Evolutionary conservation across 257 asterid genomes (phyloP).

Genomic region (Solanum tarapatanum): DNA sequence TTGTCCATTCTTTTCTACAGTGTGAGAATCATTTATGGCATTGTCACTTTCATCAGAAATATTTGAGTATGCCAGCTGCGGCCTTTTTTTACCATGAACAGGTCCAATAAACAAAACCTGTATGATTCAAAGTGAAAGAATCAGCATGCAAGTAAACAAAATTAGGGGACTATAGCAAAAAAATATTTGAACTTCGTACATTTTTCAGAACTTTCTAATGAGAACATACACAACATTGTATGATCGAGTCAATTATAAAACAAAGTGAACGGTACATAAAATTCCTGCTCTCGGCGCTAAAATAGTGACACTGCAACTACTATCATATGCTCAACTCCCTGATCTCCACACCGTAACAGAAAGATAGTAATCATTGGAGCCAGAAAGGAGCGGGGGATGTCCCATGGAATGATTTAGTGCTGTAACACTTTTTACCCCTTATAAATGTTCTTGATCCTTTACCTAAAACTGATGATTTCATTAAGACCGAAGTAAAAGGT

Average conservation of each 20-base stretch:
- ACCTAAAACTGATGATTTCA: background rate
- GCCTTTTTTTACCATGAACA: conserved; percentile 58
- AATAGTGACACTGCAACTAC: background rate
- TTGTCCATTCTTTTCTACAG: conserved; percentile 26
- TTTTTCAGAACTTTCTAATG: background rate
- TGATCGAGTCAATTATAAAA: background rate
- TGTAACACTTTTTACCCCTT: background rate
- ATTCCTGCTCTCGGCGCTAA: background rate
- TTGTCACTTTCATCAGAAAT: conserved; percentile 23
- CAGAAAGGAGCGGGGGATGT: background rate
- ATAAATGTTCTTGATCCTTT: background rate
- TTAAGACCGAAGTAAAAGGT: background rate
- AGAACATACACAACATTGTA: background rate
- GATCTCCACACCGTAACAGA: background rate
- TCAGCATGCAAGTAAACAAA: background rate
- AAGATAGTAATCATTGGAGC: background rate
- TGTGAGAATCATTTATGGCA: conserved; percentile 22
- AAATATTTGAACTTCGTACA: background rate
- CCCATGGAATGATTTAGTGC: background rate
- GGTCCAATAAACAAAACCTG: conserved; percentile 83
- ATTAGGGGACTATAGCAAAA: background rate
- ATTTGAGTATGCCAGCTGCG: conserved; percentile 36
- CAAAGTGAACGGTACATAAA: background rate
- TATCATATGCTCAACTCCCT: background rate
- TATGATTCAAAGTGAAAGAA: conserved; percentile 5